Conservation (phyloP, 2,329 filamentous ascomycete genomes). For the Aspergillus carbonarius region DNA sequence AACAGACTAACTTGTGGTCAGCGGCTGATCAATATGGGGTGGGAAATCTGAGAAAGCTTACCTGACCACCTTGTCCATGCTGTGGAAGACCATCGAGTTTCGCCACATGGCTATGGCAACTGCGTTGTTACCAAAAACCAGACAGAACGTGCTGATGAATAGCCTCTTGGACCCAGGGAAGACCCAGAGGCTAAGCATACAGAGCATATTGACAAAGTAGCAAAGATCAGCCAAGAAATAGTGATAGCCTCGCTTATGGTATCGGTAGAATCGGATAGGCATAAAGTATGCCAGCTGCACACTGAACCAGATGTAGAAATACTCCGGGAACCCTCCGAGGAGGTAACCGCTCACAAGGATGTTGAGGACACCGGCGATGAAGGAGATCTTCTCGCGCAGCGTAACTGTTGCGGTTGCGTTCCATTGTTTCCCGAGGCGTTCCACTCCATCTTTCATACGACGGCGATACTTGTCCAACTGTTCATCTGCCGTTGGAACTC, state of each 20-base stretch:
- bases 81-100: constrained; percentile 97
- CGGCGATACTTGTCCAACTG: constrained; percentile 87
- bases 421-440: constrained; percentile 81
- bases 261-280: constrained; percentile 90
- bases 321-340: constrained; percentile 79
- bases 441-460: constrained; percentile 85
- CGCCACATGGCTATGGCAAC: constrained; percentile 99
- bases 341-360: constrained; percentile 96
- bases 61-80: constrained; percentile 94
- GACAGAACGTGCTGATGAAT: constrained; percentile 87
- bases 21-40: background rate
- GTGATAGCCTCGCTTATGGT: constrained; percentile 87
- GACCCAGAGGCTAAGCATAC: constrained; percentile 79
- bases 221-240: constrained; percentile 97
- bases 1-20: constrained; percentile 63
- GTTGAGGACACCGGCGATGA: constrained; percentile 94
- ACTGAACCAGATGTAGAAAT: constrained; percentile 92
- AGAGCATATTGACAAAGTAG: constrained; percentile 93
- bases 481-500: constrained; percentile 83
- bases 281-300: constrained; percentile 88
- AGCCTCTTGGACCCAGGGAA: constrained; percentile 89
- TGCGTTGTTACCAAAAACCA: constrained; percentile 95
- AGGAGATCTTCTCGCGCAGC: constrained; percentile 87
- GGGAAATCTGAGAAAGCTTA: constrained; percentile 32
- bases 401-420: constrained; percentile 88